A percentile compares a stretch with the other conserved stretches of the same genome.
phyloP scores from a whole-genome alignment of 2,329 filamentous ascomycete species.

The Nigrospora osmanthi region DNA sequence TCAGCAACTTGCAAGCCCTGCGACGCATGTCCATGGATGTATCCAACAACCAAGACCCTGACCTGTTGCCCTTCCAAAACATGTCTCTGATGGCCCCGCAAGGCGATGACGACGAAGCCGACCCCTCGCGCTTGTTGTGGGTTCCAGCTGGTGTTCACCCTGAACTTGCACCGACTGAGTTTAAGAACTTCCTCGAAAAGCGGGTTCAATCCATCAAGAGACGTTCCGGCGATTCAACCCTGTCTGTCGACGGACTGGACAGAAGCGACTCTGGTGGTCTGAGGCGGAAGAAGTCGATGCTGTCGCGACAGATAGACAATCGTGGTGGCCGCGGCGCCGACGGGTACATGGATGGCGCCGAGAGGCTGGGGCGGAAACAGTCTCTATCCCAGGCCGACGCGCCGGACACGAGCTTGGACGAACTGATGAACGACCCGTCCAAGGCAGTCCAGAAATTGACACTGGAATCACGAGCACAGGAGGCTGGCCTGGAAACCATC shows the following conservation, averaged over 20 bases:
- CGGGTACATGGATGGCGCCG: constrained; percentile 77
- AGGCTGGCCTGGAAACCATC: constrained; percentile 30
- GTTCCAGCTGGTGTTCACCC: constrained; percentile 91
- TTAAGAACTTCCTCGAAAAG: constrained; percentile 93
- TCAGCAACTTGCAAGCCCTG: constrained; percentile 86
- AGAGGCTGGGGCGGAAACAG: constrained; percentile 65
- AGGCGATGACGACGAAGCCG: constrained; percentile 73
- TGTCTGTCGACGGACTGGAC: constrained; percentile 48
- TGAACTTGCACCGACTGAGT: constrained; percentile 89
- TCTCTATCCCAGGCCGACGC: constrained; percentile 40
- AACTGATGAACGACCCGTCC: constrained; percentile 72
- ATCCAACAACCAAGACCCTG: constrained; percentile 61
- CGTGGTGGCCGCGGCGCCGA: constrained; percentile 48
- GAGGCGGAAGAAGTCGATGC: constrained; percentile 87
- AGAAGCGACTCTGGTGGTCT: constrained; percentile 55
- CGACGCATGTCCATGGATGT: constrained; percentile 94
- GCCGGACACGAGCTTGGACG: constrained; percentile 65
- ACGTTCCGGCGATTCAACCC: constrained; percentile 64
- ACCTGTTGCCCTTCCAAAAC: constrained; percentile 65
- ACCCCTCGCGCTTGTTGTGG: constrained; percentile 86
- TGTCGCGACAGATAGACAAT: constrained; percentile 84
- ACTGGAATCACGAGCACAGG: constrained; percentile 42
- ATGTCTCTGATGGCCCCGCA: constrained; percentile 60
- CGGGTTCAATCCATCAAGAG: constrained; percentile 84
- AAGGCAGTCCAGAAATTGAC: constrained; percentile 62